Conservation (phyloP, 352 stramenopile genomes). For the Pythium volutum region DNA sequence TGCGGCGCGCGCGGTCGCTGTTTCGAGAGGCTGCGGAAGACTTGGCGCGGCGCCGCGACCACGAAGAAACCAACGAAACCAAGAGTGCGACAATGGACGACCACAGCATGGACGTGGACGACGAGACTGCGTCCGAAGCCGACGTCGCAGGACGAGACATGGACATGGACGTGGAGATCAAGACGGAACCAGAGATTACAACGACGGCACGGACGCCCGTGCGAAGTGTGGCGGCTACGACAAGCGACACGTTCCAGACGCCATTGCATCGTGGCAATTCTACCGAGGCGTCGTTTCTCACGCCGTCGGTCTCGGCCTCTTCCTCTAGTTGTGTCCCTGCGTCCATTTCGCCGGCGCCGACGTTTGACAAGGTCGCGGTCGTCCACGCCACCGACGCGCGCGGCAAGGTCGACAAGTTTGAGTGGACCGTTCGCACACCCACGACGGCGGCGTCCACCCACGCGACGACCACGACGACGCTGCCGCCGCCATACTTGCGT, state of each 20-base stretch:
- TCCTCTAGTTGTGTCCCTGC: constrained; percentile 27
- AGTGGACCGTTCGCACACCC: constrained; percentile 49
- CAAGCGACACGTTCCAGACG: constrained; percentile 31
- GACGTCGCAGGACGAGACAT: constrained; percentile 6
- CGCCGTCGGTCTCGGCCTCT: background rate
- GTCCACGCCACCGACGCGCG: constrained; percentile 50
- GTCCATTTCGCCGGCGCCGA: constrained; percentile 57
- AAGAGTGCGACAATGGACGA: background rate
- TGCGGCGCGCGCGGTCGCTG: constrained; percentile 13
- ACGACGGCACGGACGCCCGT: background rate
- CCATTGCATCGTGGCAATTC: constrained; percentile 28
- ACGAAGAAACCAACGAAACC: background rate
- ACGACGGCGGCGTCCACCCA: constrained; percentile 4
- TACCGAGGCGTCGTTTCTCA: constrained; percentile 3
- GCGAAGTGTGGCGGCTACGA: too few species aligned
- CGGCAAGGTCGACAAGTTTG: constrained; percentile 57
- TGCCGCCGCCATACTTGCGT: constrained; percentile 72
- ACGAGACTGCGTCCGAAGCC: background rate
- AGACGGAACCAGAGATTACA: background rate
- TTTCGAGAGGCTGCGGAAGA: constrained; percentile 16
- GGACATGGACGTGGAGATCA: constrained; percentile 3
- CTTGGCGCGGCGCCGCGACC: constrained; percentile 1
- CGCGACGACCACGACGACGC: constrained; percentile 7
- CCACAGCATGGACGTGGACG: background rate
- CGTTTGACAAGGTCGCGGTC: constrained; percentile 57